Percentiles rank a stretch among this genome's conserved stretches.
Evolutionary conservation across 2,329 filamentous ascomycete genomes (phyloP).

Genomic region (Trichoderma sp.): DNA sequence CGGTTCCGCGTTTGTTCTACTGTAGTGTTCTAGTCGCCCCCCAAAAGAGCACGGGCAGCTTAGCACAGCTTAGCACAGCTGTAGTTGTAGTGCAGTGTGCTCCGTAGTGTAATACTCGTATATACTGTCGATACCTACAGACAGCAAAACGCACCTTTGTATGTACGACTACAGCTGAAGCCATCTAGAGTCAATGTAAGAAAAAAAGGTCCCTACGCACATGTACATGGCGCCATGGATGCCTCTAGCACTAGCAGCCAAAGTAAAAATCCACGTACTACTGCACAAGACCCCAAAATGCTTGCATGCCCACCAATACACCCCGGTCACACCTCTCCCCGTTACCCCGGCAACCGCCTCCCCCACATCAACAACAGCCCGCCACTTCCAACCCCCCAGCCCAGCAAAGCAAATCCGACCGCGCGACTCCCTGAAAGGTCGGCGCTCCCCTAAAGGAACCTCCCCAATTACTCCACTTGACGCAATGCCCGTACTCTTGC

Average conservation of each 20-base stretch:
- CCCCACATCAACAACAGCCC: conserved; percentile 25
- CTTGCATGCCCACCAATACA: conserved; percentile 1
- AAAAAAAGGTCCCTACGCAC: conserved; percentile 6
- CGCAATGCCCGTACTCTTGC: conserved; percentile 1
- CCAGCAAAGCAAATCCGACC: background rate
- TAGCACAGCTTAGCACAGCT: background rate
- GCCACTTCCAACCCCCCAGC: background rate
- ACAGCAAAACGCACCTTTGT: background rate
- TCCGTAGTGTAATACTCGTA: no score
- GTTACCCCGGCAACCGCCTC: conserved; percentile 23
- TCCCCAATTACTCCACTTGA: conserved; percentile 16
- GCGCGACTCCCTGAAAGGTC: conserved; percentile 16
- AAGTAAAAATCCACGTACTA: background rate
- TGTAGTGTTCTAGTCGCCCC: background rate
- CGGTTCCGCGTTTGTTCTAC: background rate
- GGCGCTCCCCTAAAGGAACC: conserved; percentile 13
- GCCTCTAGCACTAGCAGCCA: background rate
- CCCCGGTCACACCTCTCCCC: background rate
- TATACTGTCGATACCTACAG: background rate
- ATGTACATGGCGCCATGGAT: background rate
- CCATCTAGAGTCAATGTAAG: background rate
- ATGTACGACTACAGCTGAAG: background rate
- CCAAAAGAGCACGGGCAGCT: background rate
- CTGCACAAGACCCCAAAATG: background rate
- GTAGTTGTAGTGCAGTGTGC: no score